Conservation (phyloP, 2,329 filamentous ascomycete genomes). For the Fusarium caatingaense region DNA sequence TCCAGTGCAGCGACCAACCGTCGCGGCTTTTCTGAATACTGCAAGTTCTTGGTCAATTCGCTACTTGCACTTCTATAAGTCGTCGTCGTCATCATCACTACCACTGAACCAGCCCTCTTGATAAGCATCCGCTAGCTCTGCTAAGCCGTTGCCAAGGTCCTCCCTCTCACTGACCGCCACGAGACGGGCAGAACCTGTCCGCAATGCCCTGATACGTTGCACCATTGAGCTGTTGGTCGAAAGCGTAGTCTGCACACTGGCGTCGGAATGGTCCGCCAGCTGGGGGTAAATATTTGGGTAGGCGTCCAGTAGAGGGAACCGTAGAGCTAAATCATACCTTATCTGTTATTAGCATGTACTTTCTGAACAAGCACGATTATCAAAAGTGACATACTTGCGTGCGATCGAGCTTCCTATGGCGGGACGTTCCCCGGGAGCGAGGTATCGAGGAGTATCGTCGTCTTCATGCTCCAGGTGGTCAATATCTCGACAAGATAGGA, state of each 20-base stretch:
- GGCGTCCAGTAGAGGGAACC: conserved; percentile 84
- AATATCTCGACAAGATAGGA: conserved; percentile 42
- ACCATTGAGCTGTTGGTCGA: conserved; percentile 82
- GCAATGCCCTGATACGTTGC: conserved; percentile 72
- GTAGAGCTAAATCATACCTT: conserved; percentile 64
- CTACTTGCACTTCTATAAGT: conserved; percentile 45
- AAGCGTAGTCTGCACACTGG: conserved; percentile 67
- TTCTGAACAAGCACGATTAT: not conserved
- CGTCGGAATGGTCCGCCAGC: conserved; percentile 48
- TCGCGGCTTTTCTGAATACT: not conserved
- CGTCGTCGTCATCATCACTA: conserved; percentile 76
- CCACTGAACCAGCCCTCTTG: conserved; percentile 88
- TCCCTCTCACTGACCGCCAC: conserved; percentile 85
- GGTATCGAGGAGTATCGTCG: conserved; percentile 1
- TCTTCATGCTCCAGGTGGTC: conserved; percentile 11
- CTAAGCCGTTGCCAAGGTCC: conserved; percentile 80
- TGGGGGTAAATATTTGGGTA: conserved; percentile 80
- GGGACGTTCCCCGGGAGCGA: conserved; percentile 32
- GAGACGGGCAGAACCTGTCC: conserved; percentile 70
- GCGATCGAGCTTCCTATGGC: conserved; percentile 46
- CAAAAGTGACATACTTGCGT: conserved; percentile 41
- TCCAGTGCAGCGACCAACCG: not conserved
- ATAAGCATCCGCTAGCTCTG: conserved; percentile 87
- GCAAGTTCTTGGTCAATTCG: not conserved
- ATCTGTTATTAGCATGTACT: not conserved